phyloP scores from a whole-genome alignment of 352 stramenopile genomes.

The Pythium brachiatum region DNA sequence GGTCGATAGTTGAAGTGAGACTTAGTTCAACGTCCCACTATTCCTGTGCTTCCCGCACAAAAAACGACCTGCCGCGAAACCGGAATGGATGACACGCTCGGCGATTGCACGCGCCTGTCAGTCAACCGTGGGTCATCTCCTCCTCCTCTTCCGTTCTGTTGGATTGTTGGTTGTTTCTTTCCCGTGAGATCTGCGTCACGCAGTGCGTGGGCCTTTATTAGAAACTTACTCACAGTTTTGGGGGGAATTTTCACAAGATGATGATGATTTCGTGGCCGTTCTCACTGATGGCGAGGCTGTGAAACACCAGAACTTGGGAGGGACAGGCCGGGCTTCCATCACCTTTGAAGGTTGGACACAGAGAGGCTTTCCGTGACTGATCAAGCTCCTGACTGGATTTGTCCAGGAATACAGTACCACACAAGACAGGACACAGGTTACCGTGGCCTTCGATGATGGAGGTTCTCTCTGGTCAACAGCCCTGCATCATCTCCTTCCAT shows the following conservation, averaged over 20 bases:
- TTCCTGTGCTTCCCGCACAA: conserved; percentile 2
- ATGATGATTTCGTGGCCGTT: neutral
- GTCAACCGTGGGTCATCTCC: too few relatives aligned
- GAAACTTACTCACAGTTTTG: too few relatives aligned
- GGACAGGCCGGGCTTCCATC: too few relatives aligned
- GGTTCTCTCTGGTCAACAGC: too few relatives aligned
- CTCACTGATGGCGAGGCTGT: neutral
- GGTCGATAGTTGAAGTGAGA: neutral
- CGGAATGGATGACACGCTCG: neutral
- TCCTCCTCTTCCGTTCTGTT: too few relatives aligned
- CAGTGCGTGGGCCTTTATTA: too few relatives aligned
- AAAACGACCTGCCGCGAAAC: neutral
- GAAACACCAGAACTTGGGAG: neutral
- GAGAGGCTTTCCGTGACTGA: neutral
- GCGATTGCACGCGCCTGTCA: neutral
- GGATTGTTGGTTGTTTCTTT: too few relatives aligned
- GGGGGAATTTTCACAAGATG: neutral
- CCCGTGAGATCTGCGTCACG: too few relatives aligned
- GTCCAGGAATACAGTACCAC: too few relatives aligned
- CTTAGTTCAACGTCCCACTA: conserved; percentile 9
- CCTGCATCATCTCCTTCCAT: neutral
- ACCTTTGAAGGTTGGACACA: neutral
- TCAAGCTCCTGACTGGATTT: too few relatives aligned
- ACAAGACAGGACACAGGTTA: too few relatives aligned
- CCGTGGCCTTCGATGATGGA: too few relatives aligned